Evolutionary conservation across 768 basidiomycete species (phyloP), one percentile per base, ranked within the genome.

Genomic region (Artomyces pyxidatus): DNA sequence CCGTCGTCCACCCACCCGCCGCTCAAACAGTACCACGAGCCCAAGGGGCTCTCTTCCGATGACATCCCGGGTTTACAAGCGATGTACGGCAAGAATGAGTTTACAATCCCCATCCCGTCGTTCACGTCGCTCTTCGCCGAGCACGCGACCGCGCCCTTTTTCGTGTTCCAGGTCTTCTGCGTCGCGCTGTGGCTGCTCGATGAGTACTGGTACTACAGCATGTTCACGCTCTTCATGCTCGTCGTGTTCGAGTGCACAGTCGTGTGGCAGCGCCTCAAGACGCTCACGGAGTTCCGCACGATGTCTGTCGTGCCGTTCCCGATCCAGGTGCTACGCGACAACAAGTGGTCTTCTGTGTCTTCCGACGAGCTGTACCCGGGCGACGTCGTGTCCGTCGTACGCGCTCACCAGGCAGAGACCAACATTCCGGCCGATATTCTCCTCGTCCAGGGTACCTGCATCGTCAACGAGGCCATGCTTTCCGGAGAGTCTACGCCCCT

Each of bases 401-500:
- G 83, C 42, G 50, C 42, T 4, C 73, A 78, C 37, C 77, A 78
- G 54, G 72, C 79, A 12, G 96, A 98, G 65, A 92, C 92, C 0
- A 83, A 83, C 32, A 81, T 96, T 14, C 93, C 95, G 1, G 94
- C 92, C 9, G 95, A 99, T 61, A 78, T 99, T 30, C 78, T 99
- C 16, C 76, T 99, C n/a, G 66, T 97, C 11, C 80, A 84, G 49
- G 96, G 96, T 9, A 88, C 91, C 0, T 87, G 85, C 54, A 98
- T 99, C 59, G 94, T 98, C 55, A 99, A 99, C 64, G 96, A 99
- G 65, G 96, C 96, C 23, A 98, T 99, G 96, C 72, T 99, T 2
- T 96, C 93, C 1, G 96, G 96, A 44, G 96, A 99, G 70, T 96
- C 93, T 0, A 99, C 96, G 0, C 96, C 96, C 0, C 73, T 99